phyloP scores from a whole-genome alignment of 306 rosid genomes.

The Hippophae rhamnoides region DNA sequence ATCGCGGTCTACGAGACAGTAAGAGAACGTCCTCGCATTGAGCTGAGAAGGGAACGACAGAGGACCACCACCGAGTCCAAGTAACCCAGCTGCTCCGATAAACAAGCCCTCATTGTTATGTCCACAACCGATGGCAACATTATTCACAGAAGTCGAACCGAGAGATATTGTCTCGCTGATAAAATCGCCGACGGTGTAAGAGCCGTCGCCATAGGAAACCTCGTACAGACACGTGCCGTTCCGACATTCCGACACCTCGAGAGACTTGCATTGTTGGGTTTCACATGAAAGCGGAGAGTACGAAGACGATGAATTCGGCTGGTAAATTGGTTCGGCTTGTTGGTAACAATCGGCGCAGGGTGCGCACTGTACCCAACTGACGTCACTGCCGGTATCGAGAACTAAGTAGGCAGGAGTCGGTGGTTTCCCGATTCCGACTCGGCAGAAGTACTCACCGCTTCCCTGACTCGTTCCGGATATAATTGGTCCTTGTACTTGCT shows the following conservation, averaged over 20 bases:
- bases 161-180: slow-evolving; percentile 60
- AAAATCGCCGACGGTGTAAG: slow-evolving; percentile 80
- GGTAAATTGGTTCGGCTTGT: slow-evolving; percentile 74
- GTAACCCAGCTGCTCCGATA: slow-evolving; percentile 77
- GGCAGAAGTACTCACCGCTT: slow-evolving; percentile 90
- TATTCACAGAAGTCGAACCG: slow-evolving; percentile 28
- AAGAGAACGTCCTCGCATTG: slow-evolving; percentile 58
- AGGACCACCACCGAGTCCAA: slow-evolving; percentile 82
- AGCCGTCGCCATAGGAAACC: slow-evolving; percentile 88
- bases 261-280: slow-evolving; percentile 47
- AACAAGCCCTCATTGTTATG: slow-evolving; percentile 80
- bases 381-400: slow-evolving; percentile 88
- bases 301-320: slow-evolving; percentile 54
- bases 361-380: slow-evolving; percentile 88
- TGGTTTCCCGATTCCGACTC: slow-evolving; percentile 78
- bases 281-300: slow-evolving; percentile 47
- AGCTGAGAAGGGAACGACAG: slow-evolving; percentile 72
- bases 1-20: slow-evolving; percentile 84
- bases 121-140: slow-evolving; percentile 73
- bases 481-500: slow-evolving; percentile 39
- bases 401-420: slow-evolving; percentile 58
- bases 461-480: slow-evolving; percentile 84
- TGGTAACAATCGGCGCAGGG: slow-evolving; percentile 86
- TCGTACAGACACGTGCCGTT: slow-evolving; percentile 76
- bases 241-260: slow-evolving; percentile 67